phyloP scores from a whole-genome alignment of 2,329 filamentous ascomycete genomes.

The Akanthomyces dipterigenus region DNA sequence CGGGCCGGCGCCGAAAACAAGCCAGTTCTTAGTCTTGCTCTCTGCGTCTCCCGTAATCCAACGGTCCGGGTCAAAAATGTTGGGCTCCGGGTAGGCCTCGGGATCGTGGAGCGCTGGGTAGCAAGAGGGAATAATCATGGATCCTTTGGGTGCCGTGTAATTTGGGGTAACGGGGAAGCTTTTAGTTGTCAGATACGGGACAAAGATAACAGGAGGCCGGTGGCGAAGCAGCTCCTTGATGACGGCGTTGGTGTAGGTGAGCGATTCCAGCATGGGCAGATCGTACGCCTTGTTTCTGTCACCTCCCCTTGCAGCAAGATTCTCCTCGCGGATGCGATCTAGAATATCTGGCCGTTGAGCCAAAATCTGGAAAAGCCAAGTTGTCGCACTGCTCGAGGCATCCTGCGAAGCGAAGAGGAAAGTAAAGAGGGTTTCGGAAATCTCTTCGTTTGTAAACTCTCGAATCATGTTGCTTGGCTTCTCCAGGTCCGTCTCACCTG shows the following conservation, averaged over 20 bases:
- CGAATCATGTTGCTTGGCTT: constrained; percentile 42
- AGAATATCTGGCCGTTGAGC: constrained; percentile 45
- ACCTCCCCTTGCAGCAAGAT: constrained; percentile 36
- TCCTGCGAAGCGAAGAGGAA: constrained; percentile 49
- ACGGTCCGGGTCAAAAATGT: constrained; percentile 42
- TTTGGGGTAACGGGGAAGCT: constrained; percentile 38
- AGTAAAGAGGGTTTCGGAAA: constrained; percentile 43
- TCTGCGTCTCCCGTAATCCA: constrained; percentile 47
- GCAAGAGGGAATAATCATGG: constrained; percentile 44
- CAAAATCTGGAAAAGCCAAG: constrained; percentile 45
- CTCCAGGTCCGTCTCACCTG: constrained; percentile 39
- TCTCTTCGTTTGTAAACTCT: constrained; percentile 43
- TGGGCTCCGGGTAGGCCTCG: constrained; percentile 38
- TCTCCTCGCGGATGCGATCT: constrained; percentile 38
- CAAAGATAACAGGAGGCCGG: constrained; percentile 47
- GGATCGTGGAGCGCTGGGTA: constrained; percentile 46
- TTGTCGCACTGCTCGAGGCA: constrained; percentile 46
- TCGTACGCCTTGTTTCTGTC: constrained; percentile 34
- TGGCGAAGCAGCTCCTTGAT: constrained; percentile 47
- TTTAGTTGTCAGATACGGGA: constrained; percentile 43
- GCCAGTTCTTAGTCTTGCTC: constrained; percentile 45
- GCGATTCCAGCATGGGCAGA: constrained; percentile 39
- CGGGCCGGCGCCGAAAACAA: constrained; percentile 44
- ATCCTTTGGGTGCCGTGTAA: constrained; percentile 43
- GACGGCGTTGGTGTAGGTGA: constrained; percentile 46